A percentile compares a stretch with the other conserved stretches of the same genome.
Evolutionary conservation across 2,329 filamentous ascomycete genomes (phyloP).

Genomic region (Arthrinium puccinioides): DNA sequence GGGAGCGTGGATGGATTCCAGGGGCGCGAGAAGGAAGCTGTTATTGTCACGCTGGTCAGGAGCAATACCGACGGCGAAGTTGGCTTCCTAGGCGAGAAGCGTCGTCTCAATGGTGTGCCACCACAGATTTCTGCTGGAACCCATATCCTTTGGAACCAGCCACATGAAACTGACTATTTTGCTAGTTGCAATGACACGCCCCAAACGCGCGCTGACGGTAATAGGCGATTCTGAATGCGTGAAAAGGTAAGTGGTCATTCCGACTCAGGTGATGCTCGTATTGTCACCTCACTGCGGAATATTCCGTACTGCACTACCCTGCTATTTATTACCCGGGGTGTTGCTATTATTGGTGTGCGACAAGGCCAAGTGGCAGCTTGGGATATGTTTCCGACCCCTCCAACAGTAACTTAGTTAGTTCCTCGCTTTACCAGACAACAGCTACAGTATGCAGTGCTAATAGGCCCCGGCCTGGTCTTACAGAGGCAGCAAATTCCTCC

Average conservation of each 20-base stretch:
- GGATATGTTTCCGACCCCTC: conserved; percentile 12
- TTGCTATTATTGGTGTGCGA: not conserved
- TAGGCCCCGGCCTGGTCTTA: too few species aligned
- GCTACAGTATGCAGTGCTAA: too few species aligned
- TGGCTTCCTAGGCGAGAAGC: conserved; percentile 87
- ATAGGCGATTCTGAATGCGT: conserved; percentile 94
- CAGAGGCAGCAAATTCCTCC: conserved; percentile 80
- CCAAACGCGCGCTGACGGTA: conserved; percentile 81
- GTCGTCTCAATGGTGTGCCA: conserved; percentile 77
- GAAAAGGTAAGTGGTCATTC: conserved; percentile 57
- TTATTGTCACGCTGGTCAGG: conserved; percentile 87
- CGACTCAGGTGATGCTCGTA: too few species aligned
- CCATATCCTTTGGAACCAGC: not conserved
- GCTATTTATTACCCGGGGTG: conserved; percentile 3
- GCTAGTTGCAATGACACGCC: conserved; percentile 90
- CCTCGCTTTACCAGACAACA: too few species aligned
- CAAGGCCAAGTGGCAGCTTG: not conserved
- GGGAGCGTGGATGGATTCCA: conserved; percentile 97
- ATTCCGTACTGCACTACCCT: not conserved
- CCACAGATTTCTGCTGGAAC: not conserved
- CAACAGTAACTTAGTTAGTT: conserved; percentile 5
- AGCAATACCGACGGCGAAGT: conserved; percentile 85
- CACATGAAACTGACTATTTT: too few species aligned
- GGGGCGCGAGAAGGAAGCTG: conserved; percentile 91
- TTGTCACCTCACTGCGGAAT: too few species aligned